Conservation (phyloP, 1,284 basidiomycete species). For the Rhodotorula sp. region DNA sequence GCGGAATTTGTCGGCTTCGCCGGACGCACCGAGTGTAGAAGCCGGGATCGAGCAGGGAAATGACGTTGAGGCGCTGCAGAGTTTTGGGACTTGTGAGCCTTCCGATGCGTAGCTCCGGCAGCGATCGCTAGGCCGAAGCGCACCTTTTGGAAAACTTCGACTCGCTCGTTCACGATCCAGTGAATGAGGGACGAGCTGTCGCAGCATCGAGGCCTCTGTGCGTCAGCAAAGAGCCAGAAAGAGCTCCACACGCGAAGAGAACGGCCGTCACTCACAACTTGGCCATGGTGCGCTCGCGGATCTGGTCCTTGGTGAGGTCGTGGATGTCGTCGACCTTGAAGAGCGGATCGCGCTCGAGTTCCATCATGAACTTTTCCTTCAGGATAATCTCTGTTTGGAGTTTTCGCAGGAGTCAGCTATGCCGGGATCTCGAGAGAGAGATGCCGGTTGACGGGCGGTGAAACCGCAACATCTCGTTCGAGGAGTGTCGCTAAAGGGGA, state of each 20-base stretch:
- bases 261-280: constrained; percentile 37
- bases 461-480: no score
- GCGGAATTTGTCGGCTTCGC: no score
- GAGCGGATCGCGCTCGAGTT: constrained; percentile 38
- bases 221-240: constrained; percentile 6
- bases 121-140: no score
- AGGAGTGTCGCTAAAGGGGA: no score
- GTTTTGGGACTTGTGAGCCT: not conserved
- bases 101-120: no score
- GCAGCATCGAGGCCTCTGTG: not conserved
- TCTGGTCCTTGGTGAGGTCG: constrained; percentile 57
- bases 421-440: no score
- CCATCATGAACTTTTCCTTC: constrained; percentile 40
- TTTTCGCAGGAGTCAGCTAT: not conserved
- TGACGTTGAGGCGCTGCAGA: constrained; percentile 55
- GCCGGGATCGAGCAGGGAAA: constrained; percentile 54
- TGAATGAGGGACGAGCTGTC: constrained; percentile 49
- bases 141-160: constrained; percentile 10
- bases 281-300: constrained; percentile 56
- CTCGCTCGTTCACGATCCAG: constrained; percentile 53
- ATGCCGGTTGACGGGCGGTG: no score
- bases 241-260: constrained; percentile 36
- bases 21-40: constrained; percentile 55
- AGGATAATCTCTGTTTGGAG: constrained; percentile 38
- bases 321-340: constrained; percentile 57